Conservation (phyloP, 305 asterid genomes). For the Fraxinus paxiana region DNA sequence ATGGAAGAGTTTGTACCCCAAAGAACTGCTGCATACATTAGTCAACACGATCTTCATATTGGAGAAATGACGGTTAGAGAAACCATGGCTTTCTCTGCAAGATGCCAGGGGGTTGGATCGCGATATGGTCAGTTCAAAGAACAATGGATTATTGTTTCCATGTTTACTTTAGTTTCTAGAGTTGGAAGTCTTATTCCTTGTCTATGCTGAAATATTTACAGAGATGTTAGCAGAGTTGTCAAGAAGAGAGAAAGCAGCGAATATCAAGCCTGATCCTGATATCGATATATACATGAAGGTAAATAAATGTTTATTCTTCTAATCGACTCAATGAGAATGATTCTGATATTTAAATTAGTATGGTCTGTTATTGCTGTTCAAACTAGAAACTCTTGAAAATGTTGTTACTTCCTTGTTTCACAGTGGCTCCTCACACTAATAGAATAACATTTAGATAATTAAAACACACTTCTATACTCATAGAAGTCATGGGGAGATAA, state of each 20-base stretch:
- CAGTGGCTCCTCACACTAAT: background rate
- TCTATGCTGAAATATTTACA: slow-evolving; percentile 25
- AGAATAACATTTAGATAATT: background rate
- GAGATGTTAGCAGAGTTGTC: slow-evolving; percentile 79
- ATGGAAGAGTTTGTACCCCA: slow-evolving; percentile 70
- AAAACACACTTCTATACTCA: background rate
- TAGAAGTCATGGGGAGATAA: background rate
- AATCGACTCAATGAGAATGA: background rate
- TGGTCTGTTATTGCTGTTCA: background rate
- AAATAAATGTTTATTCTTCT: background rate
- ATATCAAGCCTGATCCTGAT: slow-evolving; percentile 73
- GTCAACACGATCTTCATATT: slow-evolving; percentile 66
- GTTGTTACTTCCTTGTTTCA: background rate
- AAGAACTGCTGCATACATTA: slow-evolving; percentile 71
- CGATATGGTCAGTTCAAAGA: slow-evolving; percentile 55
- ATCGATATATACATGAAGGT: slow-evolving; percentile 87
- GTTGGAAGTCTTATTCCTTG: background rate
- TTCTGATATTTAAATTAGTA: background rate
- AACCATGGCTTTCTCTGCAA: slow-evolving; percentile 72
- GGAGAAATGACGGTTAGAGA: slow-evolving; percentile 89
- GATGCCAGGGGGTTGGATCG: slow-evolving; percentile 87
- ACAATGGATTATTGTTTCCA: background rate
- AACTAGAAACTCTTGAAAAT: background rate
- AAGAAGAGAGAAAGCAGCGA: slow-evolving; percentile 80
- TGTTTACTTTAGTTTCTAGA: background rate